A percentile compares a stretch with the other conserved stretches of the same genome.
These are phyloP conservation scores for Moesziomyces antarcticus DNA, from an alignment of 1,284 basidiomycete genomes.

Conservation along the genomic window DNA sequence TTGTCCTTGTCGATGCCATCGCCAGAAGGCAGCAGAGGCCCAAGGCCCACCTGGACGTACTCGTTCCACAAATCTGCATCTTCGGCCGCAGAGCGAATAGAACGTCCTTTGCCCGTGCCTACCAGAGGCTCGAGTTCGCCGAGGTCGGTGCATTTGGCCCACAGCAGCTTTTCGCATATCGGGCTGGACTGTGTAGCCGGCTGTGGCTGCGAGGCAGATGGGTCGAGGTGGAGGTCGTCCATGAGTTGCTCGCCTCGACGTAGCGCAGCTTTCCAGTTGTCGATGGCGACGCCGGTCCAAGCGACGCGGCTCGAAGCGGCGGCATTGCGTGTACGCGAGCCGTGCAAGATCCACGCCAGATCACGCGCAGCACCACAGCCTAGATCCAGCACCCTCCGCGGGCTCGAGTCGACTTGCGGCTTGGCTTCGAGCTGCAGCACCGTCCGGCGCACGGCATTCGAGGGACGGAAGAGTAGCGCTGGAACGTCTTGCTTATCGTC, in stretches of 20 bases:
- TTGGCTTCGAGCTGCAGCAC: slow-evolving; percentile 10
- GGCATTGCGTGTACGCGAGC: slow-evolving; percentile 16
- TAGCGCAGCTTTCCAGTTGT: slow-evolving; percentile 48
- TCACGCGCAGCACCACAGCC: slow-evolving; percentile 44
- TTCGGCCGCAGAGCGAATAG: slow-evolving; percentile 2
- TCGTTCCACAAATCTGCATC: slow-evolving; percentile 4
- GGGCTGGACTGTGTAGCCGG: background rate
- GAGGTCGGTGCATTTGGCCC: slow-evolving; percentile 32
- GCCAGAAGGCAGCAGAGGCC: slow-evolving; percentile 3
- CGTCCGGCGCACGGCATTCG: slow-evolving; percentile 22
- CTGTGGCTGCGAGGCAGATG: background rate
- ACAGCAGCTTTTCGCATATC: slow-evolving; percentile 26
- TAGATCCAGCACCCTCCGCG: slow-evolving; percentile 27
- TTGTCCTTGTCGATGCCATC: background rate
- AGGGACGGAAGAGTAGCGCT: slow-evolving; percentile 32
- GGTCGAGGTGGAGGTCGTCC: slow-evolving; percentile 26
- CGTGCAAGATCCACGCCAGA: slow-evolving; percentile 42
- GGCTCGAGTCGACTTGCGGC: too few species aligned
- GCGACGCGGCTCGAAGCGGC: background rate
- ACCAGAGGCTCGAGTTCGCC: slow-evolving; percentile 29
- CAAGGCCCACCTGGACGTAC: slow-evolving; percentile 9
- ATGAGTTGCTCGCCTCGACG: slow-evolving; percentile 24
- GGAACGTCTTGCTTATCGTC: slow-evolving; percentile 17
- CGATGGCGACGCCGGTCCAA: slow-evolving; percentile 39
- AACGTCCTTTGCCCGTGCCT: slow-evolving; percentile 36